Conservation (phyloP, 2,329 filamentous ascomycete species). For the Aspergillus ruber region DNA sequence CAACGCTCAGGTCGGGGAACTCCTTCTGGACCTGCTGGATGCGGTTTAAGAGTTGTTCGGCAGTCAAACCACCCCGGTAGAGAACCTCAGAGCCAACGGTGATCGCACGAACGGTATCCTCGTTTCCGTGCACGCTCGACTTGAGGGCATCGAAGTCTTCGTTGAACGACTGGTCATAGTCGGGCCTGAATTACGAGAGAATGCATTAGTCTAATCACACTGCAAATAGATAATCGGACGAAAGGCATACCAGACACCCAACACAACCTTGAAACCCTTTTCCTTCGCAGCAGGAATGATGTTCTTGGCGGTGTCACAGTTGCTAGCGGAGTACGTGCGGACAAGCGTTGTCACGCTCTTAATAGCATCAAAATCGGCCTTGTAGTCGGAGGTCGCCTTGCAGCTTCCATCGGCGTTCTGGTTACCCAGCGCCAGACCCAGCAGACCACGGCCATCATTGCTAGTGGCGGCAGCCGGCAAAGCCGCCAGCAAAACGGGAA, state of each 20-base stretch:
- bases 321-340: slow-evolving; percentile 60
- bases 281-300: slow-evolving; percentile 60
- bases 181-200: slow-evolving; percentile 43
- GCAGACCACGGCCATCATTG: slow-evolving; percentile 38
- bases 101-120: slow-evolving; percentile 59
- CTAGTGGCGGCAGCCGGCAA: slow-evolving; percentile 40
- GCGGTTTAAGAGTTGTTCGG: slow-evolving; percentile 52
- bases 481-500: slow-evolving; percentile 37
- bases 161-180: slow-evolving; percentile 56
- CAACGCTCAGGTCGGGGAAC: slow-evolving; percentile 52
- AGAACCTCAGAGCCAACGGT: slow-evolving; percentile 66
- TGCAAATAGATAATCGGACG: slow-evolving; percentile 3
- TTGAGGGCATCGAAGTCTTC: slow-evolving; percentile 55
- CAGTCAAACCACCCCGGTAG: slow-evolving; percentile 63
- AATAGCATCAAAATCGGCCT: slow-evolving; percentile 59
- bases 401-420: slow-evolving; percentile 56
- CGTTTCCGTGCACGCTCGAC: slow-evolving; percentile 37
- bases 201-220: no score
- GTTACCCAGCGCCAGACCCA: slow-evolving; percentile 63
- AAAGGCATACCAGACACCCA: slow-evolving; percentile 58
- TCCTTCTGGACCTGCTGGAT: slow-evolving; percentile 56
- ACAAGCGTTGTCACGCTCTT: slow-evolving; percentile 51
- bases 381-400: slow-evolving; percentile 58
- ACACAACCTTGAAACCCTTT: slow-evolving; percentile 61
- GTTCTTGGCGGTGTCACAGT: slow-evolving; percentile 58